These are phyloP conservation scores for Dianthus caryophyllus DNA, from an alignment of 148 eudicot genomes.

Conservation along the genomic window DNA sequence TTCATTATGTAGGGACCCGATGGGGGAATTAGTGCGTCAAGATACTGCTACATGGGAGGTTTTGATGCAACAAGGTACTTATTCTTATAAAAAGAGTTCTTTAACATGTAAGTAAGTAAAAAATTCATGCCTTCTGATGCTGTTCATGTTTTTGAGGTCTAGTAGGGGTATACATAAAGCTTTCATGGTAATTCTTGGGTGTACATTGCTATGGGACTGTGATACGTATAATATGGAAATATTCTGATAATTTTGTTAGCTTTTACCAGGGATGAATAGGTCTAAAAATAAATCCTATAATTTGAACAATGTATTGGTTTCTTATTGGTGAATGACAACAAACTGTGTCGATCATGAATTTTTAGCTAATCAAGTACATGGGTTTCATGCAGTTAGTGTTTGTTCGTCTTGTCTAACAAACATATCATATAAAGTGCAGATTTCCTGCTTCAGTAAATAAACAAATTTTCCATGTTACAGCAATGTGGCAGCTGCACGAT, in stretches of 20 bases:
- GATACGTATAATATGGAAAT: background rate
- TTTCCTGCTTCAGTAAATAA: constrained; percentile 12
- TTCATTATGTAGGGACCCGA: constrained; percentile 69
- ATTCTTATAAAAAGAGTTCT: background rate
- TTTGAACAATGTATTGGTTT: background rate
- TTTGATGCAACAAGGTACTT: constrained; percentile 95
- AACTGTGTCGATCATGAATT: background rate
- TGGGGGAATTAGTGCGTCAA: constrained; percentile 91
- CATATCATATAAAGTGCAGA: background rate
- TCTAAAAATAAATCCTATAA: background rate
- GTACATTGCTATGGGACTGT: background rate
- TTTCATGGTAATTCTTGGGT: background rate
- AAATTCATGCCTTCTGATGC: background rate
- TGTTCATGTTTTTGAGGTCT: constrained; percentile 2
- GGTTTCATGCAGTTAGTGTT: constrained; percentile 1
- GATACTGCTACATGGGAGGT: constrained; percentile 91
- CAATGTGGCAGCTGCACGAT: constrained; percentile 91
- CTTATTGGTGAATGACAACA: background rate
- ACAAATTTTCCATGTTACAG: constrained; percentile 35
- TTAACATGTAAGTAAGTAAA: background rate
- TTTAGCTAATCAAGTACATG: background rate
- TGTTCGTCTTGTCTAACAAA: background rate
- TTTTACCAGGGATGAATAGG: background rate
- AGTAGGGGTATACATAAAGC: constrained; percentile 6
- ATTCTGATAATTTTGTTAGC: background rate